Evolutionary conservation across 129 eudicot genomes (phyloP).

Genomic region (Artemisia tridentata): DNA sequence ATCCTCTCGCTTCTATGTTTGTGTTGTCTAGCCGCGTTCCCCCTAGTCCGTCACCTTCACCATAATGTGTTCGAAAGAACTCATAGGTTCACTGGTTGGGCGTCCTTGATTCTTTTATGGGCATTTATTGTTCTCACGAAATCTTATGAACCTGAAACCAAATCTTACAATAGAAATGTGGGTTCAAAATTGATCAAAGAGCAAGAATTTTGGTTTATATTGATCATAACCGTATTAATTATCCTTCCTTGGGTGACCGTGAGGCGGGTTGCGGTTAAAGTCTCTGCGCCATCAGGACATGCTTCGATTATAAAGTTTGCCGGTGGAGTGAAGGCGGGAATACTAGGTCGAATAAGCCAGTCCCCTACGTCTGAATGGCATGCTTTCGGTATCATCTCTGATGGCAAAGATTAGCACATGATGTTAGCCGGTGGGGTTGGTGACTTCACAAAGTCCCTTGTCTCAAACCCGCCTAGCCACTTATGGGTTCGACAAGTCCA

Average conservation of each 20-base stretch:
- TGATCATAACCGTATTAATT: slow-evolving; percentile 45
- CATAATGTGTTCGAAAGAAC: slow-evolving; percentile 75
- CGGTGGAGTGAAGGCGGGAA: slow-evolving; percentile 66
- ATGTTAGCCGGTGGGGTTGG: slow-evolving; percentile 87
- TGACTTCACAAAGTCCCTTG: slow-evolving; percentile 61
- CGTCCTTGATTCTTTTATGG: slow-evolving; percentile 55
- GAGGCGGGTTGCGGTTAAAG: slow-evolving; percentile 51
- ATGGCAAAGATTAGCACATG: slow-evolving; percentile 67
- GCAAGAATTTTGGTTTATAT: slow-evolving; percentile 63
- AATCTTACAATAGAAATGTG: slow-evolving; percentile 39
- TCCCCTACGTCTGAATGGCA: slow-evolving; percentile 84
- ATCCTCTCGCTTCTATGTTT: slow-evolving; percentile 50
- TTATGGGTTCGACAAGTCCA: slow-evolving; percentile 75
- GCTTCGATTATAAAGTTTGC: slow-evolving; percentile 66
- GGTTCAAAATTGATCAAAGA: slow-evolving; percentile 32
- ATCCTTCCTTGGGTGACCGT: slow-evolving; percentile 67
- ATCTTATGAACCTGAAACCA: slow-evolving; percentile 43
- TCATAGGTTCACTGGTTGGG: slow-evolving; percentile 69
- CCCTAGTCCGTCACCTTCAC: slow-evolving; percentile 73
- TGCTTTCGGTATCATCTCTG: slow-evolving; percentile 68
- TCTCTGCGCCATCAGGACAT: slow-evolving; percentile 61
- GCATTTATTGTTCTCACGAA: slow-evolving; percentile 47
- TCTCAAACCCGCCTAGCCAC: slow-evolving; percentile 60
- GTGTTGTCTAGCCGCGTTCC: slow-evolving; percentile 58
- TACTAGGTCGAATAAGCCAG: slow-evolving; percentile 72